Evolutionary conservation across 768 basidiomycete species (phyloP), one percentile per base, ranked within the genome.

Genomic region (Rhizopogon roseolus): DNA sequence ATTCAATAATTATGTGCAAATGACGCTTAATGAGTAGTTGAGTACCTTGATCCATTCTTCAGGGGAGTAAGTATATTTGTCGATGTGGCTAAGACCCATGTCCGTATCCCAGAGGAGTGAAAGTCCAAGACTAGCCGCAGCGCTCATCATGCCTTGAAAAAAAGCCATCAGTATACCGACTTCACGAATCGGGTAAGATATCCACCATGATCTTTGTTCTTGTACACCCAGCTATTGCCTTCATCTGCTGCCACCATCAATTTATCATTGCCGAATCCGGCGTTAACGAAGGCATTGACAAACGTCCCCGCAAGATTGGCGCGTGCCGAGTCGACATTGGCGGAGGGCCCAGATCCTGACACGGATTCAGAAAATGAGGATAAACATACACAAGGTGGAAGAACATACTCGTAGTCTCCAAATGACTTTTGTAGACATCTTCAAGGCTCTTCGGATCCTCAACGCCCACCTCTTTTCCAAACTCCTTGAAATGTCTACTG

Each of bases 231-330:
- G 62, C 93, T 95, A 70, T 84, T 91, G 13, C 97, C 96, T 64
- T 97, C 95, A 55, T 93, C 90, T 1, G 94, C 96, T 65, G 87
- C 88, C 5, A 95, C 93, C 92, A 99, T 96, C 51, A 99, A 81
- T 68, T 97, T 98, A 69, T 99, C 97, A 67, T 99, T 99, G 22
- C 93, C 94, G 64, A 95, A 99, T 0, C 96, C 97, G 41, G 94
- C 96, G 64, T 99, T 99, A 50, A 98, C 96, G 56, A 98, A 99
- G 1, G 94, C 97, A 64, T 99, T 98, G 57, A 99, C 97, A 59
- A 98, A 98, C 1, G 96, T 97, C 3, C 93, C 91, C 0, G 97
- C 96, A 54, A 98, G 73, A 70, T 98, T 98, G 41, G 87, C 93
- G 54, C 90, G 81, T 22, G 97, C 96, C 6, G 95, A 97, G 64